Evolutionary conservation across 2,329 filamentous ascomycete species (phyloP).

Genomic region (Alternaria dauci): DNA sequence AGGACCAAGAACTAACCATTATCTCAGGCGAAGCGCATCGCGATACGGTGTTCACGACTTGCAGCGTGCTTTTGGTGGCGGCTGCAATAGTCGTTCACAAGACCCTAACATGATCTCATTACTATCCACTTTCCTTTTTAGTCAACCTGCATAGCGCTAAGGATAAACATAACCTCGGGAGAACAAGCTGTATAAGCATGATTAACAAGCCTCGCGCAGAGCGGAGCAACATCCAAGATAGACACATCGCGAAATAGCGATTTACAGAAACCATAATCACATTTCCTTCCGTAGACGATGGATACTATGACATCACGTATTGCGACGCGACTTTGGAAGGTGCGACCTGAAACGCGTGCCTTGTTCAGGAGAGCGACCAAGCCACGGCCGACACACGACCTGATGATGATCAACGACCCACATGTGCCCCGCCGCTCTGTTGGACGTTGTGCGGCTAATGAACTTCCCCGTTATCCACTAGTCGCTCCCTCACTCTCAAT

Average conservation of each 20-base stretch:
- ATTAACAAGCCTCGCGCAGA: neutral
- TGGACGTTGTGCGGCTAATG: conserved; percentile 8
- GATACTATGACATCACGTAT: conserved; percentile 19
- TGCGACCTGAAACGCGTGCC: conserved; percentile 1
- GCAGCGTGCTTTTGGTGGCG: conserved; percentile 38
- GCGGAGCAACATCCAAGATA: neutral
- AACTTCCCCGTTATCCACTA: conserved; percentile 4
- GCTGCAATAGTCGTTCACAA: conserved; percentile 40
- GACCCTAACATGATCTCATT: conserved; percentile 25
- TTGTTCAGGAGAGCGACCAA: neutral
- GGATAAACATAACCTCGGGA: conserved; percentile 1
- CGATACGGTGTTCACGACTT: conserved; percentile 43
- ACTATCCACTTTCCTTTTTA: neutral
- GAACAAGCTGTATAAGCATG: neutral
- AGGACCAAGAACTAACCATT: conserved; percentile 15
- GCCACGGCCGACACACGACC: conserved; percentile 13
- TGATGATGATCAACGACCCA: conserved; percentile 3
- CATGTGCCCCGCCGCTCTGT: conserved; percentile 4
- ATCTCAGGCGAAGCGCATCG: conserved; percentile 40
- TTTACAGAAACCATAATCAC: neutral
- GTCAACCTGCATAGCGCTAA: neutral
- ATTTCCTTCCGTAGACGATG: neutral
- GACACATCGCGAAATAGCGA: conserved; percentile 8
- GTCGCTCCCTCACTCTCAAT: neutral
- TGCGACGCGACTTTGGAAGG: neutral